Conservation (phyloP, 2,329 filamentous ascomycete genomes). For the Intubia oerlemansii region DNA sequence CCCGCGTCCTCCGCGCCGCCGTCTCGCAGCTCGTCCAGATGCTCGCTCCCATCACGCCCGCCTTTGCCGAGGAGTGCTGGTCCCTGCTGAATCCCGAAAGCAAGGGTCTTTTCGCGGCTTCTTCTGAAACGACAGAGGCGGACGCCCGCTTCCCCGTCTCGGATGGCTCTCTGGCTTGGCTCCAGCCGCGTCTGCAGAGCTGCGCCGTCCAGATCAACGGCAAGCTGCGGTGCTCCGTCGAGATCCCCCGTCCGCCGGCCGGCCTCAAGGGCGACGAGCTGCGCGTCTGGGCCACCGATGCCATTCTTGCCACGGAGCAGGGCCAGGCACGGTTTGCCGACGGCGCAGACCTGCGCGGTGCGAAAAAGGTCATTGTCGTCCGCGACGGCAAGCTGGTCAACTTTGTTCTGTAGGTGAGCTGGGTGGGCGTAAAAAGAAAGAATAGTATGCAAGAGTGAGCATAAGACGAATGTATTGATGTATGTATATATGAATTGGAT, state of each 20-base stretch:
- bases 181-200: conserved; percentile 26
- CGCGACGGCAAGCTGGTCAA: conserved; percentile 49
- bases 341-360: conserved; percentile 17
- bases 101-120: conserved; percentile 2
- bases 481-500: no score
- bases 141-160: conserved; percentile 30
- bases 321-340: conserved; percentile 34
- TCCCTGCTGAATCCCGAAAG: conserved; percentile 23
- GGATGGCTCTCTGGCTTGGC: conserved; percentile 27
- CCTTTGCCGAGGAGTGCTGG: conserved; percentile 69
- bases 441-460: no score
- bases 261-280: conserved; percentile 24
- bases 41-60: conserved; percentile 61
- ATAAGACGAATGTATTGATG: no score
- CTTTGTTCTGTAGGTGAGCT: conserved; percentile 40
- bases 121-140: no score
- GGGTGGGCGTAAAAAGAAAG: no score
- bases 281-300: conserved; percentile 36
- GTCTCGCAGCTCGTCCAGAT: conserved; percentile 41
- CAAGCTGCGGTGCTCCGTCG: conserved; percentile 47
- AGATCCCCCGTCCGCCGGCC: conserved; percentile 31
- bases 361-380: conserved; percentile 46
- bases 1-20: conserved; percentile 24
- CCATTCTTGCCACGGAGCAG: conserved; percentile 38
- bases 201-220: conserved; percentile 65